Evolutionary conservation across 371 early-diverging fungal species (phyloP), one percentile per base, ranked within the genome.

Genomic region (Fennellomyces sp.): DNA sequence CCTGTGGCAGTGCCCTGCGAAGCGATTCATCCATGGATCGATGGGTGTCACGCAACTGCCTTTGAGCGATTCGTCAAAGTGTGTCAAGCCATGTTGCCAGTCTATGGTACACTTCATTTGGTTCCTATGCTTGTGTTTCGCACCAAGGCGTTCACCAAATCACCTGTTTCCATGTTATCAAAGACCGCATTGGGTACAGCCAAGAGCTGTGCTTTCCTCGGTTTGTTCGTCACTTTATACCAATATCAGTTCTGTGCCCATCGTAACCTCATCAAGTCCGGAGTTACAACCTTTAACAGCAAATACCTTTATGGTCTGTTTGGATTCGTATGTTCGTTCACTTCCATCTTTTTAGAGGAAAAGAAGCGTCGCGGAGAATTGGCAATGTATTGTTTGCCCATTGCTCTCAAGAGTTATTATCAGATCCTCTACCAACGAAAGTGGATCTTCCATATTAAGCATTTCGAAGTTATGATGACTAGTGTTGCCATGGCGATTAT

Each of bases 21-120:
- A 47, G 60, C 69, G 2, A 52, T 89, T 36, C 91, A 91, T 70
- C 88, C 91, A 5, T 76, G 78, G 73, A 47, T 79, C 19, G 82
- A 86, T 52, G 73, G 77, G 1, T 91, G 91, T 56, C 52, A 69
- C 19, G 52, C 57, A 28, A 76, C 71, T 7, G 78, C 75, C 19
- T 21, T 81, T 6, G 80, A 81, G 47, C 70, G 78, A 41, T 83
- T 88, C 47, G 38, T 66, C 5, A 72, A 80, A 17, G 88, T 88
- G 4, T 78, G 83, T 30, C 79, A 79, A 52, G 72, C 61, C 23
- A 85, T 87, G 63, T 50, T 82, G 48, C 86, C 91, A 19, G 86
- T 91, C 8, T 90, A 91, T 57, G 84, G 86, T n/a, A 80, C 88
- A 7, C 73, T 91, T 54, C 89, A 89, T 45, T 81, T 89, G 52